These are phyloP conservation scores for Lactarius akahatsu DNA, from an alignment of 768 basidiomycete genomes.

Conservation along the genomic window DNA sequence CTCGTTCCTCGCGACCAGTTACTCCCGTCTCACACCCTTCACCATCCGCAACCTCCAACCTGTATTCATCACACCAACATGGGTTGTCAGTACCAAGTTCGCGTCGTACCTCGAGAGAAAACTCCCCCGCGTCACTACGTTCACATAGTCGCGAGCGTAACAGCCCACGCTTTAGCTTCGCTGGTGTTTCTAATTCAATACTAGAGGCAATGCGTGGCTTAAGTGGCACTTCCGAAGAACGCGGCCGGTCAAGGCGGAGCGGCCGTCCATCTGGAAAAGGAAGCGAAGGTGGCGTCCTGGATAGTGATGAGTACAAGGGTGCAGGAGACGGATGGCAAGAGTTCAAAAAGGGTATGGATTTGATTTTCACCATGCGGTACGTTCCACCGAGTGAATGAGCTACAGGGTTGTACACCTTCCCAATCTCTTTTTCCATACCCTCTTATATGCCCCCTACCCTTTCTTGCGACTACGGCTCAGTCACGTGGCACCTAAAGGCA, in stretches of 20 bases:
- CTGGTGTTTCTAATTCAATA: constrained; percentile 23
- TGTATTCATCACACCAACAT: not conserved
- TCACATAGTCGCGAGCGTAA: constrained; percentile 24
- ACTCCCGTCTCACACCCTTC: not conserved
- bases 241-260: constrained; percentile 32
- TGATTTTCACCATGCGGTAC: not conserved
- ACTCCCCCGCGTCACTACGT: not conserved
- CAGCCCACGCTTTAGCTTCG: constrained; percentile 22
- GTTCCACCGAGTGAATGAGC: not conserved
- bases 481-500: constrained; percentile 79
- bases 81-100: not conserved
- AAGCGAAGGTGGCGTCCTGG: constrained; percentile 39
- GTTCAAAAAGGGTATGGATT: constrained; percentile 72
- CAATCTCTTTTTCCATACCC: constrained; percentile 88
- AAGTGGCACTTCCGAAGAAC: constrained; percentile 27
- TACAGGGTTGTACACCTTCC: constrained; percentile 87
- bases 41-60: not conserved
- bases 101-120: not conserved
- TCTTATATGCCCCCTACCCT: constrained; percentile 75
- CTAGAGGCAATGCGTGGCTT: constrained; percentile 17
- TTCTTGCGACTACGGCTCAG: constrained; percentile 69
- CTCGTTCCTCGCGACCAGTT: too few relatives aligned
- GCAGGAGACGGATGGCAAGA: constrained; percentile 70
- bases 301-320: constrained; percentile 44
- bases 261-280: constrained; percentile 37